These are phyloP conservation scores for Botryotinia convoluta DNA, from an alignment of 2,329 filamentous ascomycete genomes.

Conservation along the genomic window DNA sequence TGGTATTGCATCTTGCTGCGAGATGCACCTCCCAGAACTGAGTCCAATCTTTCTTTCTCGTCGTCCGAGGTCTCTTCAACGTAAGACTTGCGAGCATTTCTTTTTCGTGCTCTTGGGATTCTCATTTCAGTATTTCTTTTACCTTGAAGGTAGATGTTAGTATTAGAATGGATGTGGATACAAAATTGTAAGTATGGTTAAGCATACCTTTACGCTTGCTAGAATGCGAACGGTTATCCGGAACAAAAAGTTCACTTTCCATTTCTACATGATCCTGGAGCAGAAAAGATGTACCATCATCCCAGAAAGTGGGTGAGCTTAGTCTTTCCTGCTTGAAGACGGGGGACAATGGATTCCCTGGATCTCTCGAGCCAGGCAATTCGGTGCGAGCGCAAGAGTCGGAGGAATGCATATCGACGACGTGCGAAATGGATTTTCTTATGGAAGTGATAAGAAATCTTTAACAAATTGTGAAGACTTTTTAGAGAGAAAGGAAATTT, in stretches of 20 bases:
- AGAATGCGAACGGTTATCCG: neutral
- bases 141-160: neutral
- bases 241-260: neutral
- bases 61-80: neutral
- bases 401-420: neutral
- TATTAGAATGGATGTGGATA: no score
- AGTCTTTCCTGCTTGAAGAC: neutral
- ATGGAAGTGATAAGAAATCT: neutral
- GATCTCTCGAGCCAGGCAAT: neutral
- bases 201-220: neutral
- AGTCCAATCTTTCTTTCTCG: neutral
- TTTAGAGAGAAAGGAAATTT: neutral
- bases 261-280: neutral
- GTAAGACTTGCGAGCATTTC: neutral
- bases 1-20: neutral
- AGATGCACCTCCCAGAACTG: neutral
- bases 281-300: no score
- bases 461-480: neutral
- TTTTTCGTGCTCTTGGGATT: neutral
- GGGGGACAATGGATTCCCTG: neutral
- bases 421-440: neutral
- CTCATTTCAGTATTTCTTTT: neutral
- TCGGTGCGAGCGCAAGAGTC: neutral
- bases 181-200: neutral
- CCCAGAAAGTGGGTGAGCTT: neutral